Evolutionary conservation across 768 basidiomycete species (phyloP).

Genomic region (Lactarius akahatsu): DNA sequence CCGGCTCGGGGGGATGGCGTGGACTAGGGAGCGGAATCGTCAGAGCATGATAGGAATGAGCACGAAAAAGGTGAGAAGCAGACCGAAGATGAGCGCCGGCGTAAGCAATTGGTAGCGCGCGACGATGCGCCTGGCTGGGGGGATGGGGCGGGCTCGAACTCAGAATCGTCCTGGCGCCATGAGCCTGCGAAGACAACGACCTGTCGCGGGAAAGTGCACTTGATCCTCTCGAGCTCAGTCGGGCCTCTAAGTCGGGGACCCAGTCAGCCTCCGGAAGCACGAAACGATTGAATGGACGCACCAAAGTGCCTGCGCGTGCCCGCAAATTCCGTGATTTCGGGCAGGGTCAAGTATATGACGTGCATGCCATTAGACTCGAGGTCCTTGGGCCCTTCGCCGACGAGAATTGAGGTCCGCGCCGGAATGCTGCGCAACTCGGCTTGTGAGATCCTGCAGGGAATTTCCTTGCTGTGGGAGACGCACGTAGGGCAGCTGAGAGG

Average conservation of each 20-base stretch:
- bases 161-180: constrained; percentile 43
- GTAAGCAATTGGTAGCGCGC: constrained; percentile 76
- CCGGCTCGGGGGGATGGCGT: constrained; percentile 43
- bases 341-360: constrained; percentile 56
- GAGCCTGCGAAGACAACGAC: constrained; percentile 66
- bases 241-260: constrained; percentile 39
- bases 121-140: constrained; percentile 58
- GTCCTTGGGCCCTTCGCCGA: constrained; percentile 37
- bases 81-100: constrained; percentile 63
- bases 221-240: constrained; percentile 47
- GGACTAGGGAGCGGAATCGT: constrained; percentile 32
- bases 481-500: constrained; percentile 64
- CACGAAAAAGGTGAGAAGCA: constrained; percentile 65
- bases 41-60: constrained; percentile 47
- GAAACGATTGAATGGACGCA: constrained; percentile 35
- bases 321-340: constrained; percentile 43
- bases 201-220: constrained; percentile 30
- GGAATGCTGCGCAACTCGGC: constrained; percentile 52
- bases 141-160: constrained; percentile 33
- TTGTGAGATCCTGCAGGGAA: constrained; percentile 41
- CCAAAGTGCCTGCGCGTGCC: constrained; percentile 50
- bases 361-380: constrained; percentile 47
- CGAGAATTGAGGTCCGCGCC: constrained; percentile 45
- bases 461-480: constrained; percentile 34
- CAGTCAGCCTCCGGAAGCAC: not conserved